These are phyloP conservation scores for Solanum chaucha DNA, from an alignment of 257 asterid species.

Conservation along the genomic window DNA sequence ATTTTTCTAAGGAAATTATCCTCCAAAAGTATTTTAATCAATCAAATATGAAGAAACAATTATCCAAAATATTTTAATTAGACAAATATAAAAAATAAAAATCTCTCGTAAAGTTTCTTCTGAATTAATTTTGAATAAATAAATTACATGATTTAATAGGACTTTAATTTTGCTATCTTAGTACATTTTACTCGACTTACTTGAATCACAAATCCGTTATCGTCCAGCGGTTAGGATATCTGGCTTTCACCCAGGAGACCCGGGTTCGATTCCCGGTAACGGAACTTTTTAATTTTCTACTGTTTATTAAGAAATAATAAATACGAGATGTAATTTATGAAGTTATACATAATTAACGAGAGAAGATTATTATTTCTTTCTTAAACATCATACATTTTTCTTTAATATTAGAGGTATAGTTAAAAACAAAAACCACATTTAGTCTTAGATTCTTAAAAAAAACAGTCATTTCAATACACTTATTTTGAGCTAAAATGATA, in stretches of 20 bases:
- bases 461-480: no score
- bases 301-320: no score
- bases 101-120: not conserved
- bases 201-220: constrained; percentile 23
- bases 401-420: no score
- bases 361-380: no score
- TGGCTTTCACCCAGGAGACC: constrained; percentile 97
- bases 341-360: no score
- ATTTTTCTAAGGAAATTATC: not conserved
- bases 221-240: constrained; percentile 98
- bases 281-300: constrained; percentile 16
- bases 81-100: not conserved
- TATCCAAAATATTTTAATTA: not conserved
- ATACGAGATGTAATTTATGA: not conserved
- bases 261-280: constrained; percentile 96
- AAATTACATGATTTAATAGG: not conserved
- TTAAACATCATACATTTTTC: no score
- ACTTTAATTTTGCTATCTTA: not conserved
- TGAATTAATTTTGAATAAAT: not conserved
- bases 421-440: no score
- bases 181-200: not conserved
- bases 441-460: no score
- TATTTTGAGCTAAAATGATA: no score
- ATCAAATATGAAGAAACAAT: not conserved
- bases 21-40: not conserved